Evolutionary conservation across 1,139 yeast genomes (phyloP), one percentile per base, ranked within the genome.

Genomic region (Saccharomyces pastorianus): DNA sequence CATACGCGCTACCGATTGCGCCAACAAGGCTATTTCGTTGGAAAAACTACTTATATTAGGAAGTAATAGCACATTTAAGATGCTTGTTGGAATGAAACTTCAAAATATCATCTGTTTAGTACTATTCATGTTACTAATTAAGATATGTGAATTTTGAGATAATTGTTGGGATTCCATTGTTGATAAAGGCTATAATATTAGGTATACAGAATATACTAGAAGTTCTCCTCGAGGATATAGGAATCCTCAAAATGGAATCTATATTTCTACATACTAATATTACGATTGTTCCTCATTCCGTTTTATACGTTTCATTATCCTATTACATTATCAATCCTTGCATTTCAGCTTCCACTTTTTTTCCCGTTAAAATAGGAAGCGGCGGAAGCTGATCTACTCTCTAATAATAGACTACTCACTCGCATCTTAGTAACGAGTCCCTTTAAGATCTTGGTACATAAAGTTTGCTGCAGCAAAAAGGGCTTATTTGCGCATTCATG

Each of bases 1-100:
- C 75, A 70, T 68, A 71, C 73, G 75, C 75, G 74, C 75, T 72
- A 72, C 75, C 75, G 75, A 72, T 72, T 72, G 75, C 74, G 75
- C 75, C 74, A 72, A 71, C 75, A 71, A 71, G 74, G 75, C 74
- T 55, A 9, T 51, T 49, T 50, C 48, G 32, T 13, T 46, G 32
- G 51, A 31, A 44, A 23, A 17, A 8, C 29, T 27, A 23, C 11
- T 27, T 9, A 27, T 27, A 7, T 27, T 27, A 27, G 11, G 29
- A 27, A 27, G 11, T 27, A 9, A 27, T 27, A 27, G 23, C 23
- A 23, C 23, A 23, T 23, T 23, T 23, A 23, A 23, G 23, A 23
- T 23, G 23, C 23, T 23, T 23, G 23, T 23, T 23, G 23, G 23
- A 23, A 23, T 23, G 23, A 23, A 23, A 23, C 23, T 23, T 23